These are phyloP conservation scores for Fusarium begoniae DNA, from an alignment of 2,329 filamentous ascomycete species.

Conservation along the genomic window DNA sequence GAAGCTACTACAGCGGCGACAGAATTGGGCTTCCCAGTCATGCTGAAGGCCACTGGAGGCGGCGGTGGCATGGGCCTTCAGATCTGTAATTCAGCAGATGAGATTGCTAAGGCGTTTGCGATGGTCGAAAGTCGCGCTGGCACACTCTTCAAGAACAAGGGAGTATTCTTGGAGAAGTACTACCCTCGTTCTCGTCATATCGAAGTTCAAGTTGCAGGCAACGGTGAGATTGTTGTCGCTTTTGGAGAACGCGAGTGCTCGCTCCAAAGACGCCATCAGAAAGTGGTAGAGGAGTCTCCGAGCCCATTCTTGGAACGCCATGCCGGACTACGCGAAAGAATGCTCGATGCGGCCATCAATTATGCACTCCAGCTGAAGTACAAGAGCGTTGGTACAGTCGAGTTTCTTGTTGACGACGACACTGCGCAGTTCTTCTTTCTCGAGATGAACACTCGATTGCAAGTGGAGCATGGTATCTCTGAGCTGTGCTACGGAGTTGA, in stretches of 20 bases:
- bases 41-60: not conserved
- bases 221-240: constrained; percentile 50
- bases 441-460: constrained; percentile 68
- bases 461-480: constrained; percentile 82
- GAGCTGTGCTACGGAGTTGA: constrained; percentile 80
- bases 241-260: constrained; percentile 75
- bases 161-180: not conserved
- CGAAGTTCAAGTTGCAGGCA: not conserved
- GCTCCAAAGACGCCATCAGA: constrained; percentile 74
- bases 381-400: constrained; percentile 42
- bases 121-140: not conserved
- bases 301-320: not conserved
- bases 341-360: not conserved
- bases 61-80: not conserved
- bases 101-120: not conserved
- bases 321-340: not conserved
- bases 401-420: not conserved
- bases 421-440: constrained; percentile 62
- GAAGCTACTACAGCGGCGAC: not conserved
- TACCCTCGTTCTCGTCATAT: not conserved
- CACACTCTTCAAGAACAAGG: not conserved
- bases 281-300: constrained; percentile 53
- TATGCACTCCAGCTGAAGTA: not conserved
- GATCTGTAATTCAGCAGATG: not conserved
- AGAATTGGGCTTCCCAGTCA: not conserved